Evolutionary conservation across 441 rosid genomes (phyloP), one percentile per base, ranked within the genome.

Genomic region (Erodium trifolium): DNA sequence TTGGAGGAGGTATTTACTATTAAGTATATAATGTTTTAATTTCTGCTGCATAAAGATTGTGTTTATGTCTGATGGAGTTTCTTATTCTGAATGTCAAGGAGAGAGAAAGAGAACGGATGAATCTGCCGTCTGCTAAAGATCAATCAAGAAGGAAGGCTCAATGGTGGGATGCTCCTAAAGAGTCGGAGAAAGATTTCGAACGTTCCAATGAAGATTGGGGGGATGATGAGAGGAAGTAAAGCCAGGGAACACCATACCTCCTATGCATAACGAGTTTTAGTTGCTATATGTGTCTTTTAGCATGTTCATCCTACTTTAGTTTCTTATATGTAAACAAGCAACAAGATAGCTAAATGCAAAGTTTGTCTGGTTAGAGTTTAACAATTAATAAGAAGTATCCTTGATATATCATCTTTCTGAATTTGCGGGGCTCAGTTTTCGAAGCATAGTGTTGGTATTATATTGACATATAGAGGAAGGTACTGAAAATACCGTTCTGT

Each of bases 1-100:
- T 78, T 75, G 5, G 67, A 73, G 67, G 76, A 87, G 91, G 91
- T 87, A 76, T 63, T n/a, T 1, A 23, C 59, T 23, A 64, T 18
- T 74, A 9, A 45, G 59, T 16, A 34, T 3, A 12, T 14, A 14
- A 5, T 1, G 37, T 23, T 60, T 51, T 60, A 4, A 35, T 59
- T 23, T 43, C 18, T 45, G 77, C 14, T 18, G 59, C 43, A 14
- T 23, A 39, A 17, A 47, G 41, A 62, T 17, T 47, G 8, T n/a
- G 17, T 31, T 53, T 39, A 13, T 72, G 45, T 10, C 60, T 83
- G 14, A 72, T 13, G 67, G 53, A 11, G 10, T 16, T 55, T 65
- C 74, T 51, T 35, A 39, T 69, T 69, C 51, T 27, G 43, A 13
- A 60, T 65, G 5, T 47, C 71, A 83, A 80, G 87, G 74, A 60